phyloP scores from a whole-genome alignment of 73 alveolate species.

The Tetrahymena malaccensis region DNA sequence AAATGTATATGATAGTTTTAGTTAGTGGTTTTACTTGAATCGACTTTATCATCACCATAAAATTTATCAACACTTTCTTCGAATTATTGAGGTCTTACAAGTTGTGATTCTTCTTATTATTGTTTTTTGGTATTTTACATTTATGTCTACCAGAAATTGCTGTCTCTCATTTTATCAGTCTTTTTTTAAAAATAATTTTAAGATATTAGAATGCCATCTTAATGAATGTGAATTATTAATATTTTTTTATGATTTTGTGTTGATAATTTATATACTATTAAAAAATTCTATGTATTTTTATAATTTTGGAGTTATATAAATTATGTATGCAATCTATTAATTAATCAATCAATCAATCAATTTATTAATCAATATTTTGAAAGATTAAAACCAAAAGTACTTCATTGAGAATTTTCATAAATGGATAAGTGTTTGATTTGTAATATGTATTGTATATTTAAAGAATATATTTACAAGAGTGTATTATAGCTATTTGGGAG shows the following conservation, averaged over 20 bases:
- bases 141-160: background rate
- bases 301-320: background rate
- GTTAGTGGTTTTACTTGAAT: background rate
- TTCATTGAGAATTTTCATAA: background rate
- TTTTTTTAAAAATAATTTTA: background rate
- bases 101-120: background rate
- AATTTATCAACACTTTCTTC: conserved; percentile 27
- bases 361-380: background rate
- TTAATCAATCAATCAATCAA: background rate
- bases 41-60: conserved; percentile 35
- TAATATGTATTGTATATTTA: background rate
- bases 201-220: background rate
- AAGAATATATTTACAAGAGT: conserved; percentile 2
- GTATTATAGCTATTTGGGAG: conserved; percentile 16
- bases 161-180: background rate
- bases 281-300: background rate
- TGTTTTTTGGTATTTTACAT: background rate
- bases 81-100: background rate
- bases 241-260: background rate
- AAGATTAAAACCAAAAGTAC: background rate
- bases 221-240: background rate
- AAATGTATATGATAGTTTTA: too few species aligned
- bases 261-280: background rate
- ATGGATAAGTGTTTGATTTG: background rate
- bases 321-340: background rate